Percentiles rank a stretch among this genome's conserved stretches.
phyloP scores from a whole-genome alignment of 2,329 filamentous ascomycete species.

The Pseudogymnoascus pannorum region DNA sequence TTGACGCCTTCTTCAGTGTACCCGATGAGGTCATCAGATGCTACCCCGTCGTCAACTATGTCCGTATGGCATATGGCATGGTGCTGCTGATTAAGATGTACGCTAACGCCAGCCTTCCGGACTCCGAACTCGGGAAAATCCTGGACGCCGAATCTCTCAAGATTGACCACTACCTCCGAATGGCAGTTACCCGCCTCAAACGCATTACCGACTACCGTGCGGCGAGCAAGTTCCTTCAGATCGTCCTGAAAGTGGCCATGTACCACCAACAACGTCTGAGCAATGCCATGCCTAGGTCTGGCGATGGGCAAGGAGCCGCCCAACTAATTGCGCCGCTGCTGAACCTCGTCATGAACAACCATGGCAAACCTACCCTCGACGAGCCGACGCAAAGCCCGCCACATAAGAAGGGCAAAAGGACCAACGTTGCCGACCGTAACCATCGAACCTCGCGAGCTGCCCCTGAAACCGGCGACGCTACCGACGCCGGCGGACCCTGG shows the following conservation, averaged over 20 bases:
- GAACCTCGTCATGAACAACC: not conserved
- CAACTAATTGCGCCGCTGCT: slow-evolving; percentile 4
- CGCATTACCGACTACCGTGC: not conserved
- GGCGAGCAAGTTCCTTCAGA: slow-evolving; percentile 7
- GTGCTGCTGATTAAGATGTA: slow-evolving; percentile 50
- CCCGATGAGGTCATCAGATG: slow-evolving; percentile 35
- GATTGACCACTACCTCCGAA: slow-evolving; percentile 55
- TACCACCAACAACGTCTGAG: not conserved
- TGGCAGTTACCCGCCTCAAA: slow-evolving; percentile 43
- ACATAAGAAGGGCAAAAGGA: not conserved
- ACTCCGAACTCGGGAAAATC: slow-evolving; percentile 56
- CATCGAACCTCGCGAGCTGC: not conserved
- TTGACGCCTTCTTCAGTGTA: slow-evolving; percentile 42
- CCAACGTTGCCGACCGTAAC: not conserved
- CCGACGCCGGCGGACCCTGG: not conserved
- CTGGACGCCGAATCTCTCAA: slow-evolving; percentile 58
- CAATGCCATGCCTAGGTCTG: not conserved
- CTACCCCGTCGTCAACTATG: slow-evolving; percentile 41
- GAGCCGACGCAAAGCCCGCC: not conserved
- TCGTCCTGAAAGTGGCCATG: slow-evolving; percentile 8
- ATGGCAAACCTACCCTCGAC: not conserved
- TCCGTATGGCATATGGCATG: slow-evolving; percentile 44
- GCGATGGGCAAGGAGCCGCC: not conserved
- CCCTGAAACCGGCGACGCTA: not conserved
- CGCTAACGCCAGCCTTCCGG: slow-evolving; percentile 50